These are phyloP conservation scores for Maudiozyma pseudohumilis DNA, from an alignment of 805 yeast species.

Conservation along the genomic window DNA sequence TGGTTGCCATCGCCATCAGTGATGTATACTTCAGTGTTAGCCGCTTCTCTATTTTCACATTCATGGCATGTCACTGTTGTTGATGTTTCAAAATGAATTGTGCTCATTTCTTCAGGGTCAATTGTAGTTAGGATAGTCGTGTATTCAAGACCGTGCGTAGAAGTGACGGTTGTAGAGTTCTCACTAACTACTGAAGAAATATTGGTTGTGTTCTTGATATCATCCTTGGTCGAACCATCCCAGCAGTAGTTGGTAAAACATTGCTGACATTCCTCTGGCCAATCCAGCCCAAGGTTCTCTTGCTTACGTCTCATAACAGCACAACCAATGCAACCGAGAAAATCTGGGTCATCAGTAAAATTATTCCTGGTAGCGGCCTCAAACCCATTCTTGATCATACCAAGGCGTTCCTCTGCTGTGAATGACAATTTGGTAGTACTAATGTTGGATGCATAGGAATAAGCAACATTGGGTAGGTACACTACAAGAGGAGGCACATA, in stretches of 20 bases:
- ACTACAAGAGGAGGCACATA: conserved; percentile 63
- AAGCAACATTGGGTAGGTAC: conserved; percentile 64
- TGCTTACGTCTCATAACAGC: conserved; percentile 72
- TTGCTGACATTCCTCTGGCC: conserved; percentile 52
- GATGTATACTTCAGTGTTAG: not conserved
- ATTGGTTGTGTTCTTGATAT: not conserved
- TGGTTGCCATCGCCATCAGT: not conserved
- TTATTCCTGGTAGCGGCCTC: conserved; percentile 60
- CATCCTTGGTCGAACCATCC: conserved; percentile 38
- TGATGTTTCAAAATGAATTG: not conserved
- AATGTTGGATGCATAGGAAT: conserved; percentile 53
- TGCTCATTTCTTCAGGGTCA: not conserved
- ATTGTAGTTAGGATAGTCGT: not conserved
- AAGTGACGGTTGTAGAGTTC: not conserved
- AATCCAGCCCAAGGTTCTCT: conserved; percentile 51
- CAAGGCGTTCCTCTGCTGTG: conserved; percentile 42
- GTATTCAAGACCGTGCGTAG: conserved; percentile 1
- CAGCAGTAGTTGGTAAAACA: conserved; percentile 73
- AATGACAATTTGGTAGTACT: conserved; percentile 61
- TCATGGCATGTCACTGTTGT: not conserved
- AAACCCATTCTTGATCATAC: conserved; percentile 63
- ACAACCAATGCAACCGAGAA: conserved; percentile 71
- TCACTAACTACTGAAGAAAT: too few relatives aligned
- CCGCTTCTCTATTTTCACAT: not conserved
- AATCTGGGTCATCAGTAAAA: conserved; percentile 55